Conservation (phyloP, 768 basidiomycete genomes). For the Cystofilobasidium capitatum region DNA sequence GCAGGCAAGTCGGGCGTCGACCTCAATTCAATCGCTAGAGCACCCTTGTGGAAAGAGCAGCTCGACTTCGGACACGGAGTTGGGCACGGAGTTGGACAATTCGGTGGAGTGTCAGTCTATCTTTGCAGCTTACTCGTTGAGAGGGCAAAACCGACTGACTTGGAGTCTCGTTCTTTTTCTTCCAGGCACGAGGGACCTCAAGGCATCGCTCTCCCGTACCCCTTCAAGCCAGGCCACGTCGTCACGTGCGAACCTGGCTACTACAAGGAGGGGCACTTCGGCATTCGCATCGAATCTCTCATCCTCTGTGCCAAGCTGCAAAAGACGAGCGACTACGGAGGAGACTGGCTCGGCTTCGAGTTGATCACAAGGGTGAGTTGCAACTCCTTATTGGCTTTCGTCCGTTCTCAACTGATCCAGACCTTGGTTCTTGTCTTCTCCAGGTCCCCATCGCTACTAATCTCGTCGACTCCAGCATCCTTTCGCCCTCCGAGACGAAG, state of each 20-base stretch:
- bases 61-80: slow-evolving; percentile 40
- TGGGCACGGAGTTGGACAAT: slow-evolving; percentile 34
- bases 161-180: neutral
- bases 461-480: slow-evolving; percentile 74
- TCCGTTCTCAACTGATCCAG: neutral
- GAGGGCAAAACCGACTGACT: neutral
- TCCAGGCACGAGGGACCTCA: slow-evolving; percentile 52
- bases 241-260: slow-evolving; percentile 22
- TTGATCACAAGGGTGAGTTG: slow-evolving; percentile 20
- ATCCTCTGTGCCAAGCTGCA: neutral
- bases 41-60: slow-evolving; percentile 30
- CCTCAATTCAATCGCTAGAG: slow-evolving; percentile 66
- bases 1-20: slow-evolving; percentile 74
- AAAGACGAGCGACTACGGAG: neutral
- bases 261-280: slow-evolving; percentile 66
- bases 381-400: neutral
- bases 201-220: slow-evolving; percentile 58
- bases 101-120: slow-evolving; percentile 22
- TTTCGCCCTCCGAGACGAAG: slow-evolving; percentile 71
- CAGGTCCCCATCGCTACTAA: slow-evolving; percentile 86
- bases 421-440: neutral
- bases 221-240: slow-evolving; percentile 51
- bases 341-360: neutral
- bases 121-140: too few relatives aligned
- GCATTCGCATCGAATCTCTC: slow-evolving; percentile 77